Conservation (phyloP, 2,329 filamentous ascomycete genomes). For the Aspergillus sp. region DNA sequence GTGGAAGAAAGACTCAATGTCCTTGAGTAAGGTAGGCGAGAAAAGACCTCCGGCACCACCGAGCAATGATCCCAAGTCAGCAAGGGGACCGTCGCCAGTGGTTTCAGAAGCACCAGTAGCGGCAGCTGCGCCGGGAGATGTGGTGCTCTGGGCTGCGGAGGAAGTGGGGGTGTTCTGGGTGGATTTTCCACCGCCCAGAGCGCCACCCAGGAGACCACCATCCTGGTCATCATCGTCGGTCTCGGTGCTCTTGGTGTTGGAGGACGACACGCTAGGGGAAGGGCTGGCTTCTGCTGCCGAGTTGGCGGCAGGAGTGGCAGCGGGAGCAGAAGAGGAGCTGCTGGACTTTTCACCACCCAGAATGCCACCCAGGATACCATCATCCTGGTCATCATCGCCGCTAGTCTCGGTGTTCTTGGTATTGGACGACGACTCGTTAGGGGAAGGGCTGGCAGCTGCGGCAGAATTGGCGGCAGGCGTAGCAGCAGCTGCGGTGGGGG, state of each 20-base stretch:
- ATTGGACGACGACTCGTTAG: slow-evolving; percentile 2
- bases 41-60: slow-evolving; percentile 20
- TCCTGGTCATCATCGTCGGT: slow-evolving; percentile 2
- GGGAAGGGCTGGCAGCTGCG: slow-evolving; percentile 2
- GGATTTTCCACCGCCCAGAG: slow-evolving; percentile 2
- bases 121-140: neutral
- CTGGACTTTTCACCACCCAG: slow-evolving; percentile 3
- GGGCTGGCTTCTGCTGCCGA: slow-evolving; percentile 3
- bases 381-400: slow-evolving; percentile 3
- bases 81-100: slow-evolving; percentile 4
- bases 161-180: neutral
- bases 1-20: slow-evolving; percentile 29
- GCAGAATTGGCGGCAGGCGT: slow-evolving; percentile 3
- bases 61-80: slow-evolving; percentile 28
- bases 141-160: neutral
- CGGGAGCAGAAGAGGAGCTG: neutral
- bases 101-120: slow-evolving; percentile 2
- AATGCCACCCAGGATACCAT: slow-evolving; percentile 2
- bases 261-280: neutral
- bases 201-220: slow-evolving; percentile 1
- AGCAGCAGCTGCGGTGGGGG: neutral
- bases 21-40: slow-evolving; percentile 21
- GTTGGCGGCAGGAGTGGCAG: slow-evolving; percentile 1
- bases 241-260: slow-evolving; percentile 2
- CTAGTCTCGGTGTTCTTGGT: neutral